A percentile compares a stretch with the other conserved stretches of the same genome.
phyloP scores from a whole-genome alignment of 495 filamentous ascomycete species.

The Rusavskia elegans region DNA sequence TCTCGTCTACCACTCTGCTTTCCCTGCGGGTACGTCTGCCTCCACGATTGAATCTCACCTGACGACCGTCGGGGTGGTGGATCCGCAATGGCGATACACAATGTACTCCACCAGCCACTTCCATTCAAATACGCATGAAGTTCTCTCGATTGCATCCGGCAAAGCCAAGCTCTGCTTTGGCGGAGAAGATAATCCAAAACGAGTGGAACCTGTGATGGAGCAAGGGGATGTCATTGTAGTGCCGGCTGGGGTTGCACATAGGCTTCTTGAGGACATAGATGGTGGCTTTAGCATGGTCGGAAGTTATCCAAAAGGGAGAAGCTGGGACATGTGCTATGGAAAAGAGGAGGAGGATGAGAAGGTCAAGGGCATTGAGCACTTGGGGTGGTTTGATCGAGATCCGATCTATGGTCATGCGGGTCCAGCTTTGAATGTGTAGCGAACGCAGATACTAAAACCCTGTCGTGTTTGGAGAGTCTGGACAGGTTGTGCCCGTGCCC shows the following conservation, averaged over 20 bases:
- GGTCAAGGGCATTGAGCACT: constrained; percentile 24
- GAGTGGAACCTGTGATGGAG: constrained; percentile 37
- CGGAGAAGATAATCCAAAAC: constrained; percentile 40
- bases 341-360: constrained; percentile 34
- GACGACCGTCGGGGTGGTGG: constrained; percentile 31
- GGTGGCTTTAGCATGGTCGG: constrained; percentile 50
- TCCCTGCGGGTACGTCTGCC: constrained; percentile 25
- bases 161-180: constrained; percentile 50
- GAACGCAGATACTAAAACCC: too few species aligned
- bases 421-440: constrained; percentile 26
- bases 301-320: constrained; percentile 38
- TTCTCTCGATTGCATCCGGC: constrained; percentile 42
- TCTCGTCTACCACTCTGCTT: constrained; percentile 42
- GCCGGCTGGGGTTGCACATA: constrained; percentile 49
- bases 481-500: too few species aligned
- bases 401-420: constrained; percentile 44
- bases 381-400: constrained; percentile 42
- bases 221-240: constrained; percentile 50
- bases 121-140: constrained; percentile 50
- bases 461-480: too few species aligned
- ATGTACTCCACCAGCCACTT: constrained; percentile 53
- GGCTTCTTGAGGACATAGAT: constrained; percentile 39
- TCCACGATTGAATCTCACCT: constrained; percentile 38
- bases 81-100: constrained; percentile 49
- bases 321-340: constrained; percentile 62